phyloP scores from a whole-genome alignment of 371 early-diverging fungal species.

The Paraphysoderma sedebokerense region DNA sequence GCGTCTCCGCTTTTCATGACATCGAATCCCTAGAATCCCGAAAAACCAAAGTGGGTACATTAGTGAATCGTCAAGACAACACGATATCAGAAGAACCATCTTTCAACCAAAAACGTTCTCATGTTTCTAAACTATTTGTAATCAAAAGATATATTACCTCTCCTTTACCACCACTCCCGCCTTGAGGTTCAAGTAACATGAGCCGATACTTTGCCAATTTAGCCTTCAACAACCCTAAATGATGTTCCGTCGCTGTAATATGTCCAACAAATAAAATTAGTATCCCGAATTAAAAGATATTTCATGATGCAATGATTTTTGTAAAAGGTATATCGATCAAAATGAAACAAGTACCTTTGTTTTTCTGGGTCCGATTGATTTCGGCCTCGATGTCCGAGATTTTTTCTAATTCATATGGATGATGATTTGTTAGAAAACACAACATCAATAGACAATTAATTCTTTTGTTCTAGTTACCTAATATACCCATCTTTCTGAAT shows the following conservation, averaged over 20 bases:
- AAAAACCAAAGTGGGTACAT: too few relatives aligned
- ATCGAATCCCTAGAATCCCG: constrained; percentile 6
- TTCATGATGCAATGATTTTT: neutral
- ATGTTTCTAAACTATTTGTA: too few relatives aligned
- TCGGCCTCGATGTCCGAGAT: constrained; percentile 50
- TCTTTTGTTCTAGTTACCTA: neutral
- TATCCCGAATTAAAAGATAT: neutral
- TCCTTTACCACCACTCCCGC: constrained; percentile 69
- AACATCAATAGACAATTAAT: neutral
- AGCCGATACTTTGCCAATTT: constrained; percentile 90
- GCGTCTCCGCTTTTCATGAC: constrained; percentile 96
- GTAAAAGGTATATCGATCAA: neutral
- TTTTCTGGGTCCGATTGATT: constrained; percentile 75
- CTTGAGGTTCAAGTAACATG: constrained; percentile 78
- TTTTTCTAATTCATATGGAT: neutral
- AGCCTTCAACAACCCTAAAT: constrained; percentile 91
- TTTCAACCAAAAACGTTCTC: too few relatives aligned
- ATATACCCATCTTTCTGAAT: neutral
- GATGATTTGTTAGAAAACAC: neutral
- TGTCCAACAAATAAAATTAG: neutral
- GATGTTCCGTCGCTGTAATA: constrained; percentile 74
- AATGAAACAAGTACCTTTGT: constrained; percentile 1
- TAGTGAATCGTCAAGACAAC: too few relatives aligned
- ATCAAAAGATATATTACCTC: constrained; percentile 56
- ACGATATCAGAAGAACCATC: too few relatives aligned